Percentiles rank a stretch among this genome's conserved stretches.
phyloP scores from a whole-genome alignment of 805 yeast genomes.

The Yamadazyma tumulicola region DNA sequence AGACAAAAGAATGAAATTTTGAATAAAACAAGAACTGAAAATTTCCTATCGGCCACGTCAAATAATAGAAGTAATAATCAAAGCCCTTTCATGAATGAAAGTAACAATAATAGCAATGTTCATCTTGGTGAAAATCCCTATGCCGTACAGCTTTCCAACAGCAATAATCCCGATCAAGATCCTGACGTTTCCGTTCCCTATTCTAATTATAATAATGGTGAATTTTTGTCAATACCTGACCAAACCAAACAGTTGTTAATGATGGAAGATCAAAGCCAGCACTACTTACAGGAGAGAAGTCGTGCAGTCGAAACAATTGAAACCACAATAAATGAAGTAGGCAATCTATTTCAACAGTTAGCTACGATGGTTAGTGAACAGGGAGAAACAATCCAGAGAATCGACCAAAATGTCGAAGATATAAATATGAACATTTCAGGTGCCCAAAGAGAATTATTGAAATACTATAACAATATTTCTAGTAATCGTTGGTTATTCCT shows the following conservation, averaged over 20 bases:
- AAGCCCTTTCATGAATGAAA: conserved; percentile 17
- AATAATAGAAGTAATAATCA: conserved; percentile 20
- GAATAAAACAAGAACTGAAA: conserved; percentile 78
- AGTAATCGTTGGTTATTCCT: conserved; percentile 90
- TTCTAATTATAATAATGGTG: conserved; percentile 28
- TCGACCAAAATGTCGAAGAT: conserved; percentile 93
- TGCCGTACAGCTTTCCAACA: conserved; percentile 1
- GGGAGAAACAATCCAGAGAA: conserved; percentile 92
- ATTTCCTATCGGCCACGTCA: conserved; percentile 59
- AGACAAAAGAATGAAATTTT: conserved; percentile 82
- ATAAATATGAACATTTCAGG: conserved; percentile 85
- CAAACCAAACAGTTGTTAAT: conserved; percentile 76
- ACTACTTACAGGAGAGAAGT: conserved; percentile 78
- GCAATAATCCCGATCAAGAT: conserved; percentile 21
- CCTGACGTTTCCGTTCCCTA: conserved; percentile 26
- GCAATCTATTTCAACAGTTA: conserved; percentile 87
- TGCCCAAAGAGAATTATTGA: conserved; percentile 89
- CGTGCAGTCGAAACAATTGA: conserved; percentile 95
- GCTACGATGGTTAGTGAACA: conserved; percentile 98
- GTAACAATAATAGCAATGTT: conserved; percentile 14
- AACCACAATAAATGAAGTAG: conserved; percentile 95
- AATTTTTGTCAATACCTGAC: conserved; percentile 69
- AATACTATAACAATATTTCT: conserved; percentile 82
- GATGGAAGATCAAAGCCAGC: conserved; percentile 72
- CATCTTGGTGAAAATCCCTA: conserved; percentile 37